Evolutionary conservation across 2,329 filamentous ascomycete species (phyloP).

Genomic region (Phaeomoniella chlamydospora): DNA sequence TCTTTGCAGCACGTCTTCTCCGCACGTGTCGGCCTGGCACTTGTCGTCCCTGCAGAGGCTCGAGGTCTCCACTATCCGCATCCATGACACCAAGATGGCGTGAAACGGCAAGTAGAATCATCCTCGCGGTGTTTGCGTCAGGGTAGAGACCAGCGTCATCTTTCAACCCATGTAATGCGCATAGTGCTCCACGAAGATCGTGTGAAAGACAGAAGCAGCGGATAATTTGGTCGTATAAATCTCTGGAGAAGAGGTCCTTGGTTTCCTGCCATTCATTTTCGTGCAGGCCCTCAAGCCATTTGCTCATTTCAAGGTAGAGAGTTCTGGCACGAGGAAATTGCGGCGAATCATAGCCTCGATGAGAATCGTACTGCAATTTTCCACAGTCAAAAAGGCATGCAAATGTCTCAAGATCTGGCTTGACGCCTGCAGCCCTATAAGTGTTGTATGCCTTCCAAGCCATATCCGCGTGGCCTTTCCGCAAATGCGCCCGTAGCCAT

Average conservation of each 20-base stretch:
- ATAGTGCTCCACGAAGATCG: slow-evolving; percentile 33
- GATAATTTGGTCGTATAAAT: slow-evolving; percentile 37
- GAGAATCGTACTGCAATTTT: slow-evolving; percentile 31
- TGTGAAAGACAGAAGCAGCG: slow-evolving; percentile 34
- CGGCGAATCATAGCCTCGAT: slow-evolving; percentile 28
- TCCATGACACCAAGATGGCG: slow-evolving; percentile 11
- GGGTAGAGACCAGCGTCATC: slow-evolving; percentile 29
- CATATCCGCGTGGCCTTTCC: slow-evolving; percentile 39
- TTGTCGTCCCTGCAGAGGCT: not conserved
- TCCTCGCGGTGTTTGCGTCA: slow-evolving; percentile 28
- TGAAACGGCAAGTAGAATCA: slow-evolving; percentile 34
- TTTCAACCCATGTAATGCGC: slow-evolving; percentile 32
- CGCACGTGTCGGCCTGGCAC: not conserved
- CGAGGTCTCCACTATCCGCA: not conserved
- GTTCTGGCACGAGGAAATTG: slow-evolving; percentile 28
- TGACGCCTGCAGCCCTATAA: slow-evolving; percentile 35
- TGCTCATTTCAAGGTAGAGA: slow-evolving; percentile 34
- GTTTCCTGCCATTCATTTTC: not conserved
- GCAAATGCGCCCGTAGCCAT: slow-evolving; percentile 52
- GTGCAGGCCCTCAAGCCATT: slow-evolving; percentile 22
- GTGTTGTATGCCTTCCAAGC: slow-evolving; percentile 42
- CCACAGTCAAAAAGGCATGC: slow-evolving; percentile 48
- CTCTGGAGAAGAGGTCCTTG: slow-evolving; percentile 26
- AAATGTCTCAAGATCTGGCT: slow-evolving; percentile 55
- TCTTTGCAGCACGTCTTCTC: not conserved